Evolutionary conservation across 1,139 yeast species (phyloP).

Genomic region (Candida labiduridarum): DNA sequence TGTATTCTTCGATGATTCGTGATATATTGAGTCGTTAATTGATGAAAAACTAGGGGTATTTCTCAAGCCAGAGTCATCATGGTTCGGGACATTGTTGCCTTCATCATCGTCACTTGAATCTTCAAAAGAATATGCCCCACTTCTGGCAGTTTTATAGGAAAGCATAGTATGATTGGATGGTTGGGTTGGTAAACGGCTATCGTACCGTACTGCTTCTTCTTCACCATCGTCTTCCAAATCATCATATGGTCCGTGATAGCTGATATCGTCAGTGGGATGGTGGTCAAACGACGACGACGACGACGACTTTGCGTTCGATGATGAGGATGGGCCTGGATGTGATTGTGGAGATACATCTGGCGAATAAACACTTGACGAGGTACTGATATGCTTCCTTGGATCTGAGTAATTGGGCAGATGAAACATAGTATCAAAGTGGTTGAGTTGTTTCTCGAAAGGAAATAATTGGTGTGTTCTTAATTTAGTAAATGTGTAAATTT

Average conservation of each 20-base stretch:
- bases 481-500: not conserved
- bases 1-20: constrained; percentile 17
- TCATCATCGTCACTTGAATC: constrained; percentile 2
- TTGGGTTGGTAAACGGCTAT: constrained; percentile 17
- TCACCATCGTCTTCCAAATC: not conserved
- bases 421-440: constrained; percentile 2
- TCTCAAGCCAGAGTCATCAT: not conserved
- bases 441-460: not conserved
- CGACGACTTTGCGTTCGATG: not conserved
- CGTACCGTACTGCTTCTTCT: constrained; percentile 1
- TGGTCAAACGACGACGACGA: constrained; percentile 8
- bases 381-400: constrained; percentile 24
- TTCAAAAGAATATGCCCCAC: constrained; percentile 7
- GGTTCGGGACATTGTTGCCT: constrained; percentile 1
- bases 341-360: constrained; percentile 4
- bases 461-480: not conserved
- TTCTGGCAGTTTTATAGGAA: constrained; percentile 29
- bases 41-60: constrained; percentile 33
- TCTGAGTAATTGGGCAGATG: constrained; percentile 9
- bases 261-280: not conserved
- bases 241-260: not conserved
- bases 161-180: constrained; percentile 30
- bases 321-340: not conserved
- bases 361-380: constrained; percentile 39
- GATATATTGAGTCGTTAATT: constrained; percentile 35